These are phyloP conservation scores for Ceratorhiza oryzae-sativae DNA, from an alignment of 1,284 basidiomycete genomes.

Conservation along the genomic window DNA sequence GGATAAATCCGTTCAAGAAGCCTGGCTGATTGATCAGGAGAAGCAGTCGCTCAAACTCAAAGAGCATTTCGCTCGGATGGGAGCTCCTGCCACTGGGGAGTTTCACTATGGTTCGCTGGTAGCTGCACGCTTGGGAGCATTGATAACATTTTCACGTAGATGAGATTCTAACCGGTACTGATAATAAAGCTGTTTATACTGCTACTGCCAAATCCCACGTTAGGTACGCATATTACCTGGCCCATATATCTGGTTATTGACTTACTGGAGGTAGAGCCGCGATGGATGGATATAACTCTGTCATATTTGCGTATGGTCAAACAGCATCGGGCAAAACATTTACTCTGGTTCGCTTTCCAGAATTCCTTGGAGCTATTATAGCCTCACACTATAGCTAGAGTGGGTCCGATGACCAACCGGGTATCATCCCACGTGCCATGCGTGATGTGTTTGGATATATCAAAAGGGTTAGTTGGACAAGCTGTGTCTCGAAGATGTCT, in stretches of 20 bases:
- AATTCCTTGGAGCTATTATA: background rate
- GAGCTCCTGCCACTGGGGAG: conserved; percentile 54
- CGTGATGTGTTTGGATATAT: conserved; percentile 82
- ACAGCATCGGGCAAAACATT: conserved; percentile 94
- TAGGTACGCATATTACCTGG: conserved; percentile 52
- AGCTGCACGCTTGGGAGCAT: background rate
- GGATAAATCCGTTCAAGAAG: conserved; percentile 57
- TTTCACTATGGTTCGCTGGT: conserved; percentile 61
- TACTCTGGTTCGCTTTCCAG: conserved; percentile 66
- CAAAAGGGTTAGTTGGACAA: conserved; percentile 56
- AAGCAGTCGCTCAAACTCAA: conserved; percentile 64
- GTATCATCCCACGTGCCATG: conserved; percentile 94
- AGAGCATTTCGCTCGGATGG: conserved; percentile 61
- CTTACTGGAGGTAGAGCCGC: conserved; percentile 59
- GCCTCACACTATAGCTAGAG: conserved; percentile 50
- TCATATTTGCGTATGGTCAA: conserved; percentile 93
- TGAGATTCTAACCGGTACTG: conserved; percentile 78
- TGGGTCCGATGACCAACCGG: conserved; percentile 84
- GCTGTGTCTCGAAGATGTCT: background rate
- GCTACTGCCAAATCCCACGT: conserved; percentile 88
- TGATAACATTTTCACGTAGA: conserved; percentile 51
- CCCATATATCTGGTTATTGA: background rate
- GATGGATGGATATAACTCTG: conserved; percentile 96
- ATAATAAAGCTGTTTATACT: conserved; percentile 86
- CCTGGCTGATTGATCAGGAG: conserved; percentile 56